Percentiles rank a stretch among this genome's conserved stretches.
Evolutionary conservation across 768 basidiomycete species (phyloP).

Genomic region (Panaeolus cyanescens): DNA sequence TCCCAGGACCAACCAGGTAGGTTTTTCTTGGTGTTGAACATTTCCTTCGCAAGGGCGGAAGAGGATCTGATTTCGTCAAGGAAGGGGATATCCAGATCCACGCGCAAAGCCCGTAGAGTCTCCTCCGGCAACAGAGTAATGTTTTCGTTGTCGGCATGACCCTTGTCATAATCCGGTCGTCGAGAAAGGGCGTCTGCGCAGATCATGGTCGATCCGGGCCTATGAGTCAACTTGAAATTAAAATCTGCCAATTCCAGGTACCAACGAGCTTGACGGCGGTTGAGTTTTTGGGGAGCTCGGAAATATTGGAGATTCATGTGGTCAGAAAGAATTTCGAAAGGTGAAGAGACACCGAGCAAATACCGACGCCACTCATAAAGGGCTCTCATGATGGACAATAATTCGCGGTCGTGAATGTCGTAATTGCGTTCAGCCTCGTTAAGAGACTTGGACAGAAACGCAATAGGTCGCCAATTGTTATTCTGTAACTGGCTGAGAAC

Average conservation of each 20-base stretch:
- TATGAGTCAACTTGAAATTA: conserved; percentile 27
- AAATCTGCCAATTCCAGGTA: conserved; percentile 31
- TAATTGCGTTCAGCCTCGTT: conserved; percentile 31
- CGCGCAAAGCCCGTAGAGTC: neutral
- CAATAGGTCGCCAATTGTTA: conserved; percentile 32
- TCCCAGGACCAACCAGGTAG: neutral
- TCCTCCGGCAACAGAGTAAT: conserved; percentile 12
- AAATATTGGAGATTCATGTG: conserved; percentile 29
- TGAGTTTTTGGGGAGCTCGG: conserved; percentile 39
- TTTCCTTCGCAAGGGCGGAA: neutral
- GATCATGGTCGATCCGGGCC: conserved; percentile 22
- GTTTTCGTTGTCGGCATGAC: conserved; percentile 15
- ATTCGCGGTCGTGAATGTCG: conserved; percentile 42
- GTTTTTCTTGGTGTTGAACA: neutral
- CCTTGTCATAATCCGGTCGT: conserved; percentile 18
- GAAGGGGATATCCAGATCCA: neutral
- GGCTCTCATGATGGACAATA: conserved; percentile 42
- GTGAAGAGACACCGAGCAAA: conserved; percentile 14
- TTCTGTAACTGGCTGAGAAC: conserved; percentile 31
- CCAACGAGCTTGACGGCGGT: conserved; percentile 43
- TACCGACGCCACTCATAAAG: conserved; percentile 31
- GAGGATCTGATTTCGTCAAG: conserved; percentile 4
- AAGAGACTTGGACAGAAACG: conserved; percentile 30
- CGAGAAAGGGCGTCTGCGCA: conserved; percentile 25
- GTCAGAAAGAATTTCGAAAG: conserved; percentile 16